phyloP scores from a whole-genome alignment of 2,329 filamentous ascomycete genomes.

The Mycosphaerella sp. region DNA sequence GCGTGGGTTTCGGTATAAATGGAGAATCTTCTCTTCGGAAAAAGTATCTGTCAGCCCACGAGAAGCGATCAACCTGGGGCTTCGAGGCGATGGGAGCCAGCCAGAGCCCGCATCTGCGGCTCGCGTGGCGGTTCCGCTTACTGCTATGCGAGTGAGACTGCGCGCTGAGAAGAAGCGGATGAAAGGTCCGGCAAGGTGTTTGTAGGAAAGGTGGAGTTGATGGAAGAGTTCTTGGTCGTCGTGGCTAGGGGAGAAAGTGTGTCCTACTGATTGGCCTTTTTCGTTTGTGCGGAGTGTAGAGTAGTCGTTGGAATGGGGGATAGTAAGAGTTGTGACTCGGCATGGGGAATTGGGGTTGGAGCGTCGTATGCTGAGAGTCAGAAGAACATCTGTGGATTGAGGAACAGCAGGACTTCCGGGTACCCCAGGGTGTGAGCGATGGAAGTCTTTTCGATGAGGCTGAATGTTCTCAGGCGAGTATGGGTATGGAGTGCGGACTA shows the following conservation, averaged over 20 bases:
- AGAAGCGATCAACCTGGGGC: slow-evolving; percentile 29
- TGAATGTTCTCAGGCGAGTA: slow-evolving; percentile 14
- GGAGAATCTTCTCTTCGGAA: slow-evolving; percentile 37
- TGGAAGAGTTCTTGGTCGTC: slow-evolving; percentile 34
- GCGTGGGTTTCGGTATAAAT: slow-evolving; percentile 35
- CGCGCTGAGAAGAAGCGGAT: slow-evolving; percentile 31
- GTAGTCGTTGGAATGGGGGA: slow-evolving; percentile 30
- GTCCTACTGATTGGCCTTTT: slow-evolving; percentile 10
- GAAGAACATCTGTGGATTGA: slow-evolving; percentile 24
- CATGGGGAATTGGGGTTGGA: slow-evolving; percentile 22
- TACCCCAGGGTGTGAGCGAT: slow-evolving; percentile 15
- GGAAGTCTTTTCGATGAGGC: slow-evolving; percentile 26
- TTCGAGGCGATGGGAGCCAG: slow-evolving; percentile 27
- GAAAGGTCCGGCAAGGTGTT: slow-evolving; percentile 22
- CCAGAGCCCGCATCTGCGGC: slow-evolving; percentile 29
- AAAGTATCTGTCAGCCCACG: slow-evolving; percentile 34
- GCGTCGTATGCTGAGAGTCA: slow-evolving; percentile 32
- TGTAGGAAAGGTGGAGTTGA: slow-evolving; percentile 27
- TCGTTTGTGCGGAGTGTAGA: slow-evolving; percentile 22
- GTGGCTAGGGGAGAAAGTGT: slow-evolving; percentile 21
- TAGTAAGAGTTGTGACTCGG: slow-evolving; percentile 26
- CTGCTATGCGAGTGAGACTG: slow-evolving; percentile 28
- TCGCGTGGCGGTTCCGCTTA: slow-evolving; percentile 25
- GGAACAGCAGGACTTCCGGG: slow-evolving; percentile 5
- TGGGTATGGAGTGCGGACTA: slow-evolving; percentile 34